Evolutionary conservation across 1,139 yeast species (phyloP).

Genomic region (Kurtzmaniella quercitrusa): DNA sequence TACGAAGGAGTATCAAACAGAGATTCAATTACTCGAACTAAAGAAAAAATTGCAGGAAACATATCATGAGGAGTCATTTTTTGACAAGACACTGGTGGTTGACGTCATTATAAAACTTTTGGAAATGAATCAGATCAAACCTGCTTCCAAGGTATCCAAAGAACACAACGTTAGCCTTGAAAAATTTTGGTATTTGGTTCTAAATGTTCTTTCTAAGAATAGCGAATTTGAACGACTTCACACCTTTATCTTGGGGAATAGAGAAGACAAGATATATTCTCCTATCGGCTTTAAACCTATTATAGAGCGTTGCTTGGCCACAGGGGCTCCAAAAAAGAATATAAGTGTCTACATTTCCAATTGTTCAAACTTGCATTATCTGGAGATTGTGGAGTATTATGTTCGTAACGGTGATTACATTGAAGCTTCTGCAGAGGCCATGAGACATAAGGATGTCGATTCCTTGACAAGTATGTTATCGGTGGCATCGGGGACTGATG

Average conservation of each 20-base stretch:
- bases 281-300: conserved; percentile 75
- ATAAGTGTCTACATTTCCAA: conserved; percentile 33
- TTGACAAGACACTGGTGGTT: conserved; percentile 45
- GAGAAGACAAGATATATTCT: conserved; percentile 41
- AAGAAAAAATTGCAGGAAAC: conserved; percentile 53
- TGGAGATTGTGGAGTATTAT: conserved; percentile 46
- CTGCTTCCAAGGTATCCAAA: conserved; percentile 52
- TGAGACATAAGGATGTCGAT: conserved; percentile 47
- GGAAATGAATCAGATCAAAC: conserved; percentile 52
- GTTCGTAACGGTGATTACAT: conserved; percentile 50
- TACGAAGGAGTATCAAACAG: conserved; percentile 39
- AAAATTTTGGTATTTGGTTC: conserved; percentile 60
- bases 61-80: conserved; percentile 48
- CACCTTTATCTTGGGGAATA: conserved; percentile 31
- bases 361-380: conserved; percentile 28
- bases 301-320: conserved; percentile 46
- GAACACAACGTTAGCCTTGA: conserved; percentile 62
- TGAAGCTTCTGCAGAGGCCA: conserved; percentile 61
- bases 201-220: conserved; percentile 48
- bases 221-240: conserved; percentile 63
- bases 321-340: conserved; percentile 44
- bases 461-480: conserved; percentile 32
- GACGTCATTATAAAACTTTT: conserved; percentile 55
- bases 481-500: conserved; percentile 18
- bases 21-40: conserved; percentile 44